Evolutionary conservation across 1,284 basidiomycete species (phyloP), one percentile per base, ranked within the genome.

Genomic region (Sanghuangporus weigelae): DNA sequence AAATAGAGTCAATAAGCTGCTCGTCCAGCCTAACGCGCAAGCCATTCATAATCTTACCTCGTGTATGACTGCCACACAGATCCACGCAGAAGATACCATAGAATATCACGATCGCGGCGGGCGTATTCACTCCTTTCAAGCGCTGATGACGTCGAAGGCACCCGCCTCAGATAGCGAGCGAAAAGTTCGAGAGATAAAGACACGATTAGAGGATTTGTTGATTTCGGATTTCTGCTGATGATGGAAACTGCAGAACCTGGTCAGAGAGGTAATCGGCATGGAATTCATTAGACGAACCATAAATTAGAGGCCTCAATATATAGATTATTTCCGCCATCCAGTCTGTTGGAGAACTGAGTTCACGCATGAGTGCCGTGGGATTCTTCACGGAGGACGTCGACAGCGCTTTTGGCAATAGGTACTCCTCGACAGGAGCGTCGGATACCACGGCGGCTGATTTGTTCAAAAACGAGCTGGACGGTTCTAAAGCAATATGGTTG

Each of bases 21-120:
- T 1, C n/a, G 14, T 54, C 36, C 65, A 56, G 67, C 48, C 66
- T 57, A 23, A 7, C 8, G 16, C 38, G 61, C 36, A 26, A 21
- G 0, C 40, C 46, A 48, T 42, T 73, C 83, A 63, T 67, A 46
- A 6, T n/a, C 62, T 46, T 36, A 90, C 87, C 87, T 80, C 40
- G 95, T 96, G 77, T 87, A 96, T 3, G 83, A 81, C 67, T 91
- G 79, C 96, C 96, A 98, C 62, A 96, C 84, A 4, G 92, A 88
- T 31, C 95, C 95, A 42, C 93, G 86, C 67, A 98, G 78, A 57
- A 97, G 81, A 74, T 96, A 96, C 86, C 89, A 92, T 38, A 91
- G 76, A 64, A 98, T 82, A 67, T 90, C 87, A 55, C 89, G 82
- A 73, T 95, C 93, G 67, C 94, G 79, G 59, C 84, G 81, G 16